A percentile compares a stretch with the other conserved stretches of the same genome.
Conservation (phyloP, 202 grass and related monocot species). For the Digitaria exilis region DNA sequence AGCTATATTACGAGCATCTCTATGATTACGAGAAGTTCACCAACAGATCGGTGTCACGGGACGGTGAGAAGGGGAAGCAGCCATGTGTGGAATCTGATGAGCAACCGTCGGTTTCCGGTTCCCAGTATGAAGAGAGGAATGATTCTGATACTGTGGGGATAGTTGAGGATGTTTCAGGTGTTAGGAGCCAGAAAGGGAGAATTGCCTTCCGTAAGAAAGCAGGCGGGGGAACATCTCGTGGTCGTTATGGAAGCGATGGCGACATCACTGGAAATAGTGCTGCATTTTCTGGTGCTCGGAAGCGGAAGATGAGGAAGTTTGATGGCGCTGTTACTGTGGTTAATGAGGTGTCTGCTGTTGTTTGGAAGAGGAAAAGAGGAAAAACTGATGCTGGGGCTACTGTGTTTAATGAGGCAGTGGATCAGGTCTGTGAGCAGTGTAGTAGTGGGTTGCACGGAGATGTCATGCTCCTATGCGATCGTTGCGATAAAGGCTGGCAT, state of each 20-base stretch:
- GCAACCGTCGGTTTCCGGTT: constrained; percentile 28
- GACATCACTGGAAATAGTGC: neutral
- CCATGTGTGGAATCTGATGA: constrained; percentile 30
- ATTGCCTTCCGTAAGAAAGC: neutral
- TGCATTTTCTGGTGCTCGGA: neutral
- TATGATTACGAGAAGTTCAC: constrained; percentile 79
- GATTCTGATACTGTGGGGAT: neutral
- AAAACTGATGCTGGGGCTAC: constrained; percentile 9
- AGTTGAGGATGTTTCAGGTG: neutral
- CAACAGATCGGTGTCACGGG: neutral
- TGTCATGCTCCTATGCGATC: constrained; percentile 87
- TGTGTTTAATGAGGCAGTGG: constrained; percentile 45
- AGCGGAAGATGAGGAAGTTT: constrained; percentile 43
- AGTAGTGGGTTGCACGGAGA: constrained; percentile 86
- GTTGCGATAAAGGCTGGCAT: constrained; percentile 92
- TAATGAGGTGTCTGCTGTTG: constrained; percentile 22
- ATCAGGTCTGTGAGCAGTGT: constrained; percentile 95
- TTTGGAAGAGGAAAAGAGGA: constrained; percentile 41
- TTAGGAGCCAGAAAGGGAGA: constrained; percentile 28
- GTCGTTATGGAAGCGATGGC: neutral
- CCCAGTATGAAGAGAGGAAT: neutral
- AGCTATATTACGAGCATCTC: constrained; percentile 87
- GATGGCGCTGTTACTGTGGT: constrained; percentile 9
- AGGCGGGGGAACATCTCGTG: constrained; percentile 1
- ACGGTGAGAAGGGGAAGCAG: constrained; percentile 16